A percentile compares a stretch with the other conserved stretches of the same genome.
Evolutionary conservation across 768 basidiomycete species (phyloP).

Genomic region (Boletus patriciae): DNA sequence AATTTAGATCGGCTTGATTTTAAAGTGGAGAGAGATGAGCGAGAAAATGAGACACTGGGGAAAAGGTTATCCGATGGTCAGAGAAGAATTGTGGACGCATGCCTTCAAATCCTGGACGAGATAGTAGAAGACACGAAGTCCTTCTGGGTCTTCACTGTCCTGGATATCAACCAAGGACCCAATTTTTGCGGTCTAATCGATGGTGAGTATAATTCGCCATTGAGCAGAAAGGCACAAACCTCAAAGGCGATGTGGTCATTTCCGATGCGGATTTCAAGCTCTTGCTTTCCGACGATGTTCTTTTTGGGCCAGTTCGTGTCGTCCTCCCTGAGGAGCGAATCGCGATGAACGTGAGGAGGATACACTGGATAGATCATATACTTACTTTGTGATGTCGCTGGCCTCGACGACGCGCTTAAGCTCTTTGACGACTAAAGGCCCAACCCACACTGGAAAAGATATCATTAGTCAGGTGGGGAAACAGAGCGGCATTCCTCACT

Average conservation of each 20-base stretch:
- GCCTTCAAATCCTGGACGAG: slow-evolving; percentile 97
- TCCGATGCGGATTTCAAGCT: slow-evolving; percentile 91
- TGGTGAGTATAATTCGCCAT: neutral
- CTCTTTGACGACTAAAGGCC: slow-evolving; percentile 89
- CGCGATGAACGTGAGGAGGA: neutral
- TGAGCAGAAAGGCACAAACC: slow-evolving; percentile 44
- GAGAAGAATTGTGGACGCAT: slow-evolving; percentile 17
- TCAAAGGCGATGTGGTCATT: slow-evolving; percentile 97
- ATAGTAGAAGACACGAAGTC: slow-evolving; percentile 97
- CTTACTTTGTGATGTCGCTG: slow-evolving; percentile 91
- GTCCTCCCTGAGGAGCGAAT: slow-evolving; percentile 87
- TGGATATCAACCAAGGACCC: slow-evolving; percentile 96
- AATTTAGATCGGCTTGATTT: slow-evolving; percentile 94
- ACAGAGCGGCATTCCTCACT: slow-evolving; percentile 33
- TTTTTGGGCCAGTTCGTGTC: slow-evolving; percentile 99
- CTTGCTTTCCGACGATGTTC: slow-evolving; percentile 98
- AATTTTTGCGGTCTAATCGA: slow-evolving; percentile 91
- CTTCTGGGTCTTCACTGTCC: slow-evolving; percentile 96
- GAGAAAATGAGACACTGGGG: slow-evolving; percentile 94
- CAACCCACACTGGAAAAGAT: slow-evolving; percentile 78
- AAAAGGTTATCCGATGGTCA: neutral
- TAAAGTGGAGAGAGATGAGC: slow-evolving; percentile 98
- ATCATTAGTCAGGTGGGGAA: neutral
- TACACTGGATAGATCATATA: neutral
- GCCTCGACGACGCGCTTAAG: slow-evolving; percentile 91